Evolutionary conservation across 352 stramenopile genomes (phyloP).

Genomic region (Elongisporangium prolatum): DNA sequence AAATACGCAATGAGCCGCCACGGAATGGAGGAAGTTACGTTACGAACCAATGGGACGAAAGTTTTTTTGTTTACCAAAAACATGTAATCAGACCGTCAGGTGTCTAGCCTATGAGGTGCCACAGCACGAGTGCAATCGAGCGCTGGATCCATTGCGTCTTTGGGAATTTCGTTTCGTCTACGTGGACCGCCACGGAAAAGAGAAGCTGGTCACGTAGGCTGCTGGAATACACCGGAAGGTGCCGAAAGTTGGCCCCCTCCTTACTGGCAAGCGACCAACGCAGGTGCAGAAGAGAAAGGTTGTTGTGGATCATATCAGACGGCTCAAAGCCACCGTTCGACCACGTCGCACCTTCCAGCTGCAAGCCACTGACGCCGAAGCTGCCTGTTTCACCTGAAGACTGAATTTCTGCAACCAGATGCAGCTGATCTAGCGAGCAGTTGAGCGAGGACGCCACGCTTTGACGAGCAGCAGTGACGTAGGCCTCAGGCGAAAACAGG

Average conservation of each 20-base stretch:
- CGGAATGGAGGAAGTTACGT: no score
- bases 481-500: conserved; percentile 91
- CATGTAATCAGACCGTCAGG: not conserved
- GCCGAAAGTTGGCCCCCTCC: conserved; percentile 23
- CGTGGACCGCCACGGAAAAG: conserved; percentile 75
- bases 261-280: conserved; percentile 45
- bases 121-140: conserved; percentile 76
- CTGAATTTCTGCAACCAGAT: conserved; percentile 69
- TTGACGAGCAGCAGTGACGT: conserved; percentile 90
- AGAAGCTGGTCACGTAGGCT: conserved; percentile 67
- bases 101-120: conserved; percentile 45
- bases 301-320: conserved; percentile 76
- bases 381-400: conserved; percentile 24
- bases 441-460: conserved; percentile 68
- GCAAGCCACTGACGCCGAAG: conserved; percentile 66
- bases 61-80: no score
- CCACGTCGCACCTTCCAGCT: conserved; percentile 84
- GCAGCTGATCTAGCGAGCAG: conserved; percentile 88
- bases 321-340: conserved; percentile 54
- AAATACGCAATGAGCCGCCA: no score
- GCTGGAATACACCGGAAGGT: conserved; percentile 85
- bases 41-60: no score
- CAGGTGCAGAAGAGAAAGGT: conserved; percentile 60
- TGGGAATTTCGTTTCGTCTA: conserved; percentile 42
- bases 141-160: conserved; percentile 76